Conservation (phyloP, 208 protist genomes). For the Leptomonas seymouri region DNA sequence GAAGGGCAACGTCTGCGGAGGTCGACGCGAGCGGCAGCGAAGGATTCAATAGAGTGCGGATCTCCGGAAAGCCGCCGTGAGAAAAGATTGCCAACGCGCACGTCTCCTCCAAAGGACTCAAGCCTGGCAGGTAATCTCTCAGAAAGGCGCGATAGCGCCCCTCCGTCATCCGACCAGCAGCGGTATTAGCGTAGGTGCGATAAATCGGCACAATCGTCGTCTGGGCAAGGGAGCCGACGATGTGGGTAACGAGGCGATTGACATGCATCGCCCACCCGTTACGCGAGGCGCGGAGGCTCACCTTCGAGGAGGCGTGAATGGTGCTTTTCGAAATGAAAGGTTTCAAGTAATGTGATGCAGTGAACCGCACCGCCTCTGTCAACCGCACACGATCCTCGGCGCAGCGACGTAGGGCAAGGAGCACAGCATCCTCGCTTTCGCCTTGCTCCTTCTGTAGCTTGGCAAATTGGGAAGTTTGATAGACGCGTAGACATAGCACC, state of each 20-base stretch:
- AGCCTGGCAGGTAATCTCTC: constrained; percentile 46
- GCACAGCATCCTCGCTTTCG: constrained; percentile 12
- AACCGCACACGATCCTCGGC: constrained; percentile 71
- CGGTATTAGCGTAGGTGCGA: constrained; percentile 40
- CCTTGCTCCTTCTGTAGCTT: constrained; percentile 33
- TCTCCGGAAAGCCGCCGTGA: constrained; percentile 59
- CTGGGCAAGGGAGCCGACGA: constrained; percentile 50
- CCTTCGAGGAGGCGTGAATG: constrained; percentile 49
- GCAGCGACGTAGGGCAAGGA: constrained; percentile 57
- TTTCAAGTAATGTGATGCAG: constrained; percentile 61
- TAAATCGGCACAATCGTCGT: constrained; percentile 74
- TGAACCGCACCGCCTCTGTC: constrained; percentile 67
- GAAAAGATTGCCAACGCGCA: constrained; percentile 65
- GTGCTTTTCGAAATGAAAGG: constrained; percentile 56
- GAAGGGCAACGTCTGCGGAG: neutral
- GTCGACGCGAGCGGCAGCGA: neutral
- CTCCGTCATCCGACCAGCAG: constrained; percentile 49
- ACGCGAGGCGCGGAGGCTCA: constrained; percentile 51
- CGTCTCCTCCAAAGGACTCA: constrained; percentile 51
- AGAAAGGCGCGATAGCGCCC: constrained; percentile 63
- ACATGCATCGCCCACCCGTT: constrained; percentile 73
- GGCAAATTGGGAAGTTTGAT: constrained; percentile 53
- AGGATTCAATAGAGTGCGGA: constrained; percentile 38
- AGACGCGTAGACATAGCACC: constrained; percentile 81
- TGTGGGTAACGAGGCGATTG: constrained; percentile 67